A percentile compares a stretch with the other conserved stretches of the same genome.
Conservation (phyloP, 208 protist genomes). For the Blechomonas ayalai region DNA sequence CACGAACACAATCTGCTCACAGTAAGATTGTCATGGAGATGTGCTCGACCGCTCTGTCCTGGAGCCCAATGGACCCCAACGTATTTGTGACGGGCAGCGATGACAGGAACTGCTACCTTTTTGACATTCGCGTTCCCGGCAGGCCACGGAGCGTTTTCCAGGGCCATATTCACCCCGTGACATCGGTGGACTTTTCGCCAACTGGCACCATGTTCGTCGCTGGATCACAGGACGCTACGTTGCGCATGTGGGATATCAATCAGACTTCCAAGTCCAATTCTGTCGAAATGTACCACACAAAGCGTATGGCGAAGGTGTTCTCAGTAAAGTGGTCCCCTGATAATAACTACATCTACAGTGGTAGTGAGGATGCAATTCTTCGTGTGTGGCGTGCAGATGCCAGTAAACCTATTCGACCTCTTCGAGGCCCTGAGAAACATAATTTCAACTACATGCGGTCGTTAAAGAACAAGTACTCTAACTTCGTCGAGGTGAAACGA, state of each 20-base stretch:
- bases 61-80: constrained; percentile 98
- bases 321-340: constrained; percentile 91
- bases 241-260: constrained; percentile 93
- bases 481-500: constrained; percentile 82
- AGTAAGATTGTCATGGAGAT: constrained; percentile 94
- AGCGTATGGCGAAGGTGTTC: constrained; percentile 97
- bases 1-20: constrained; percentile 78
- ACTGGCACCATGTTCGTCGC: constrained; percentile 94
- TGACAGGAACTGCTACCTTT: constrained; percentile 97
- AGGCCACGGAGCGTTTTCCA: constrained; percentile 92
- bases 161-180: constrained; percentile 93
- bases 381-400: constrained; percentile 95
- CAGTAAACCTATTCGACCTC: constrained; percentile 81
- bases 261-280: constrained; percentile 79
- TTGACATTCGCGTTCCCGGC: constrained; percentile 95
- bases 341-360: constrained; percentile 92
- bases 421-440: constrained; percentile 84
- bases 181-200: constrained; percentile 94
- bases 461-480: constrained; percentile 79
- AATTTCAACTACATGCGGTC: constrained; percentile 92
- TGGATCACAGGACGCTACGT: constrained; percentile 92
- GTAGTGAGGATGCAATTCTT: constrained; percentile 96
- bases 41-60: constrained; percentile 90
- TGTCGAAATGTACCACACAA: constrained; percentile 97
- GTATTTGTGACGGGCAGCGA: constrained; percentile 95